Conservation (phyloP, 2,329 filamentous ascomycete species). For the Colletotrichum sansevieriae region DNA sequence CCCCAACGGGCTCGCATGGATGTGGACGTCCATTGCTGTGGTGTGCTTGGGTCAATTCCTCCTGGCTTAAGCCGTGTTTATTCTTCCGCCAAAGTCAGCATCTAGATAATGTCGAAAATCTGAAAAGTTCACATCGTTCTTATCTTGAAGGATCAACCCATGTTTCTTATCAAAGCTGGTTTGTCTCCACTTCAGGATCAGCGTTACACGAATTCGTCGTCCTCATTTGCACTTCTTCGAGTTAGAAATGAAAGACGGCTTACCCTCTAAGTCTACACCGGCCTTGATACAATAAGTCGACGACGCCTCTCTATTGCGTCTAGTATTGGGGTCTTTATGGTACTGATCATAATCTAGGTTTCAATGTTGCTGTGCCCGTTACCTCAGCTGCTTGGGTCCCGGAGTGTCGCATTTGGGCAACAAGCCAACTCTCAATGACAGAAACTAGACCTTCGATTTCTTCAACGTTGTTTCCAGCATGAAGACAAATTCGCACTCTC, state of each 20-base stretch:
- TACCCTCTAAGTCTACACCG: too few relatives aligned
- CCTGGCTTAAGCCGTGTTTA: conserved; percentile 10
- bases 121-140: too few relatives aligned
- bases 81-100: not conserved
- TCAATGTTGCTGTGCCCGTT: not conserved
- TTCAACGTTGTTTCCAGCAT: conserved; percentile 72
- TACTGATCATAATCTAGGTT: conserved; percentile 15
- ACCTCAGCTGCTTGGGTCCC: not conserved
- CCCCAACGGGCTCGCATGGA: not conserved
- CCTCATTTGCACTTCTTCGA: too few relatives aligned
- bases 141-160: too few relatives aligned
- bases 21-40: conserved; percentile 18
- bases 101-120: too few relatives aligned
- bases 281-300: too few relatives aligned
- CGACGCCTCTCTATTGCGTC: not conserved
- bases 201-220: too few relatives aligned
- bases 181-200: too few relatives aligned
- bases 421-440: conserved; percentile 62
- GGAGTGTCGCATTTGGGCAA: conserved; percentile 7
- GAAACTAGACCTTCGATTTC: conserved; percentile 68
- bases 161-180: too few relatives aligned
- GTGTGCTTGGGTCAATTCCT: conserved; percentile 31
- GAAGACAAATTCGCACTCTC: conserved; percentile 75
- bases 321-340: not conserved
- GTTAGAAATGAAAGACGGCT: too few relatives aligned